phyloP scores from a whole-genome alignment of 2,329 filamentous ascomycete species.

The Geosmithia morbida region DNA sequence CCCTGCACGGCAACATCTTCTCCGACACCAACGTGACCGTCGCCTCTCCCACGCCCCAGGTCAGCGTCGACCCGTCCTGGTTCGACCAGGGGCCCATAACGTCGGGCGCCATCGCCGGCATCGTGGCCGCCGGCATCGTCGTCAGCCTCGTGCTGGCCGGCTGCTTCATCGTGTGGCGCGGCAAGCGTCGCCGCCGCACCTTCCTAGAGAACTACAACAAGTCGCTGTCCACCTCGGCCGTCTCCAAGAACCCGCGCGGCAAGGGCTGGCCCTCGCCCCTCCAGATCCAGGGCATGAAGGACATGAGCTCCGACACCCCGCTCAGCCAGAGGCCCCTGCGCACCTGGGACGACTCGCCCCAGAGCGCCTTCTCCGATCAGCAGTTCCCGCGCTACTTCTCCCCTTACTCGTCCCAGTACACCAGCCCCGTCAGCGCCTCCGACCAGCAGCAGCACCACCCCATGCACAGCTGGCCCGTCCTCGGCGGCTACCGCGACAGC shows the following conservation, averaged over 20 bases:
- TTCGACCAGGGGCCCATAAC: constrained; percentile 28
- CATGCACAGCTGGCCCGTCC: not conserved
- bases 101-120: constrained; percentile 42
- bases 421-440: constrained; percentile 35
- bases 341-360: constrained; percentile 36
- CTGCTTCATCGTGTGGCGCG: constrained; percentile 38
- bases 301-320: constrained; percentile 8
- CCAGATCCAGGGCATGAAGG: constrained; percentile 1
- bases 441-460: constrained; percentile 17
- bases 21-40: constrained; percentile 30
- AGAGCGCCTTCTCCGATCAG: constrained; percentile 25
- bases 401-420: constrained; percentile 45
- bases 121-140: constrained; percentile 35
- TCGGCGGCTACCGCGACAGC: constrained; percentile 5
- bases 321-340: constrained; percentile 26
- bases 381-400: constrained; percentile 35
- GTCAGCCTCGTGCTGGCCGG: constrained; percentile 32
- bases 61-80: constrained; percentile 23
- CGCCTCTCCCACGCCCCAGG: constrained; percentile 29
- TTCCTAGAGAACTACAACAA: constrained; percentile 28
- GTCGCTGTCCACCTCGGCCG: constrained; percentile 15
- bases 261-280: constrained; percentile 6
- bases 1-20: constrained; percentile 37
- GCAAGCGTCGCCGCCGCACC: constrained; percentile 37
- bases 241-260: constrained; percentile 9